Conservation (phyloP, 140 eudicot genomes). For the Ambrosia hybrid region DNA sequence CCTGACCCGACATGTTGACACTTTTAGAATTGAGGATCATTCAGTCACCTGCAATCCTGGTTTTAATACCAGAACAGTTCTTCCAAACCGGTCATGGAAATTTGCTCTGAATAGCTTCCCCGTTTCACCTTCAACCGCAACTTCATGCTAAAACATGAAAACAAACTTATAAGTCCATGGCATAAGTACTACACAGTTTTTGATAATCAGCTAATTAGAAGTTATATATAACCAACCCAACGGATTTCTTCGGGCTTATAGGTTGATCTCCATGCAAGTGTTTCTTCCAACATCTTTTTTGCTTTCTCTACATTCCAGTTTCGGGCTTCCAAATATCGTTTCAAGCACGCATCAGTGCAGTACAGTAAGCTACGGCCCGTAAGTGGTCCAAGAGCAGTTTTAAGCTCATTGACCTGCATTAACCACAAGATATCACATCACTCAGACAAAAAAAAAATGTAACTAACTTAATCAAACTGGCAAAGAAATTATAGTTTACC, state of each 20-base stretch:
- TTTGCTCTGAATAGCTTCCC: conserved; percentile 74
- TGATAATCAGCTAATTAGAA: neutral
- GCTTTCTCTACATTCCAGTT: conserved; percentile 80
- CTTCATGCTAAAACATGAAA: conserved; percentile 49
- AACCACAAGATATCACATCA: conserved; percentile 11
- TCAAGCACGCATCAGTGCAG: conserved; percentile 74
- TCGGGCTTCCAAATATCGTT: conserved; percentile 75
- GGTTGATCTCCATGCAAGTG: conserved; percentile 68
- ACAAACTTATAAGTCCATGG: conserved; percentile 3
- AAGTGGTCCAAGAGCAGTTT: conserved; percentile 65
- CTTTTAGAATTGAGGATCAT: neutral
- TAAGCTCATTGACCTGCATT: conserved; percentile 64
- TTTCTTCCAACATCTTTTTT: conserved; percentile 81
- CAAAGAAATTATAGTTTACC: conserved; percentile 33
- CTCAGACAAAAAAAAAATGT: neutral
- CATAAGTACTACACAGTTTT: neutral
- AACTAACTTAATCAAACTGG: neutral
- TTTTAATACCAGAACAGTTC: conserved; percentile 64
- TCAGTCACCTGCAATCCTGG: conserved; percentile 71
- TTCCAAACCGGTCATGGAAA: conserved; percentile 66
- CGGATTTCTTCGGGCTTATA: conserved; percentile 87
- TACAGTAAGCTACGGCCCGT: conserved; percentile 52
- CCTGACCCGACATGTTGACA: no score
- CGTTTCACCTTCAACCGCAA: conserved; percentile 79
- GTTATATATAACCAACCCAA: conserved; percentile 52